Evolutionary conservation across 2,329 filamentous ascomycete genomes (phyloP).

Genomic region (Xylariaceae sp.): DNA sequence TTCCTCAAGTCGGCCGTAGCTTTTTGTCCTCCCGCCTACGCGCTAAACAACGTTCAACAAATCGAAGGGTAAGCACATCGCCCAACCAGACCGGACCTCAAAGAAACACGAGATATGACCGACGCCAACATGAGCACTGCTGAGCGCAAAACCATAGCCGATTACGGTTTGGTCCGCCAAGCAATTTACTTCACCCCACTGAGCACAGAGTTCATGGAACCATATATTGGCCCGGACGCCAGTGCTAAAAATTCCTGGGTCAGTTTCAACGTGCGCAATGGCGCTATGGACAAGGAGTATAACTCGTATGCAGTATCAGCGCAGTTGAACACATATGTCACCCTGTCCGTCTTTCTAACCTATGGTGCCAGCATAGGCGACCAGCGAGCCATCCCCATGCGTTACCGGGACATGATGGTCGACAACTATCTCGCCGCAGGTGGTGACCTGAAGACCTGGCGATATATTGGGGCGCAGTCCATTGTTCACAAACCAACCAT

Average conservation of each 20-base stretch:
- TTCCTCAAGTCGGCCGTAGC: neutral
- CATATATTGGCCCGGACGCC: neutral
- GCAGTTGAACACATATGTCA: constrained; percentile 10
- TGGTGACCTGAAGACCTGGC: constrained; percentile 9
- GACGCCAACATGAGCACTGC: neutral
- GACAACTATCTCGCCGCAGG: constrained; percentile 16
- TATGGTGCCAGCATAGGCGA: neutral
- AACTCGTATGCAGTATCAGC: constrained; percentile 9
- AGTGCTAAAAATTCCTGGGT: neutral
- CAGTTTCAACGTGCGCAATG: neutral
- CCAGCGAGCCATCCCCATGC: constrained; percentile 10
- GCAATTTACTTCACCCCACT: neutral
- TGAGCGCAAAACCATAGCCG: neutral
- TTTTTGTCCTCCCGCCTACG: neutral
- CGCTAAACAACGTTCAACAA: neutral
- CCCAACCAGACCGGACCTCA: neutral
- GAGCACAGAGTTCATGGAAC: constrained; percentile 3
- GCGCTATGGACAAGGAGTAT: neutral
- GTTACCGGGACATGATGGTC: constrained; percentile 18
- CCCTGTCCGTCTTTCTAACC: neutral
- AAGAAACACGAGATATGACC: neutral
- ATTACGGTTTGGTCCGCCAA: constrained; percentile 2
- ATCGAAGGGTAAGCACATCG: neutral
- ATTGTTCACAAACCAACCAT: constrained; percentile 6
- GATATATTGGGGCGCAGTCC: neutral